A percentile compares a stretch with the other conserved stretches of the same genome.
Evolutionary conservation across 306 rosid species (phyloP).

Genomic region (Sesbania bispinosa): DNA sequence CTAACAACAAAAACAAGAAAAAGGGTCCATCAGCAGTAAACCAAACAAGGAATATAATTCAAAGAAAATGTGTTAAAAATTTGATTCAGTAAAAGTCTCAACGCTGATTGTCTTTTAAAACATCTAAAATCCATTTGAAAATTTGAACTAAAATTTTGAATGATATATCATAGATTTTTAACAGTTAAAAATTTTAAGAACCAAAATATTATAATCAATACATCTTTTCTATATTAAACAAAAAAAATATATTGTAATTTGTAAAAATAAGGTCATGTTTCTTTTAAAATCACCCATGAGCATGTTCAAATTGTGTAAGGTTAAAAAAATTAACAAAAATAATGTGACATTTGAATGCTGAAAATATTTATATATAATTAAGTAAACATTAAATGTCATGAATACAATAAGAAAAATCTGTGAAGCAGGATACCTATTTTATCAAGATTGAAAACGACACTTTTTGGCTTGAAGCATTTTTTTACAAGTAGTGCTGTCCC

Average conservation of each 20-base stretch:
- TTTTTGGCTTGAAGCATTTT: slow-evolving; percentile 77
- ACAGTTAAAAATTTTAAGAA: neutral
- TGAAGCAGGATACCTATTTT: slow-evolving; percentile 54
- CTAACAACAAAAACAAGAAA: slow-evolving; percentile 42
- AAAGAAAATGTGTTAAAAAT: slow-evolving; percentile 8
- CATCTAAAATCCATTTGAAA: neutral
- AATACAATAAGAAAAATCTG: neutral
- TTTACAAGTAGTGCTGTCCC: slow-evolving; percentile 87
- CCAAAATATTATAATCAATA: neutral
- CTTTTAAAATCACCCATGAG: neutral
- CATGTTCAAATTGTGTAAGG: neutral
- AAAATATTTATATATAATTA: neutral
- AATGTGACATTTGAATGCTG: slow-evolving; percentile 14
- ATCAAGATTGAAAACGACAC: slow-evolving; percentile 82
- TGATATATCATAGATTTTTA: neutral
- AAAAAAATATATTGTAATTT: neutral
- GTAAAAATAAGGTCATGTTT: neutral
- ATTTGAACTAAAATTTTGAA: neutral
- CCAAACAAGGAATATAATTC: slow-evolving; percentile 9
- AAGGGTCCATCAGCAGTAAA: slow-evolving; percentile 19
- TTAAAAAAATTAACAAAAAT: neutral
- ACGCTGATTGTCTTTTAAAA: neutral
- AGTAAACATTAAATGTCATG: neutral
- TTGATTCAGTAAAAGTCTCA: neutral
- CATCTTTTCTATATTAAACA: neutral